Conservation (phyloP, 176 grass and related monocot genomes). For the Oryza rufipogon region DNA sequence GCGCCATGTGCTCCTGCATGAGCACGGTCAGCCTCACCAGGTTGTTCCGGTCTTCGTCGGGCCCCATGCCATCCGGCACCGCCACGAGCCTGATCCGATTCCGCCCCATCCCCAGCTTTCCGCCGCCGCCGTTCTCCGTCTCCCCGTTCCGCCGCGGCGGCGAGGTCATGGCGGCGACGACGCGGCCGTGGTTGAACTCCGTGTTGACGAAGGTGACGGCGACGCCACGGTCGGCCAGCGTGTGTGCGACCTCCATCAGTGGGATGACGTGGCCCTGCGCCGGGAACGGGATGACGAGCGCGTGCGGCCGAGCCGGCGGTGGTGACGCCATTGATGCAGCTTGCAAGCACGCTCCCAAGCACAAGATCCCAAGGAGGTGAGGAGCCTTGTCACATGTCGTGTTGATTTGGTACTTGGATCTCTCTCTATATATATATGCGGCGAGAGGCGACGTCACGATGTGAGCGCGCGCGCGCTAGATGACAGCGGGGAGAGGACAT, state of each 20-base stretch:
- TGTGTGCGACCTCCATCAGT: conserved; percentile 56
- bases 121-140: not conserved
- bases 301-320: not conserved
- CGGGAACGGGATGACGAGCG: conserved; percentile 60
- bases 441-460: no score
- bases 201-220: conserved; percentile 66
- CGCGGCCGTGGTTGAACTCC: conserved; percentile 56
- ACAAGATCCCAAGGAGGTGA: not conserved
- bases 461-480: not conserved
- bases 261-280: conserved; percentile 72
- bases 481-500: not conserved
- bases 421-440: not conserved
- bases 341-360: not conserved
- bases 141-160: no score
- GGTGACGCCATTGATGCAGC: not conserved
- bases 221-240: conserved; percentile 49
- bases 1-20: conserved; percentile 42
- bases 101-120: not conserved
- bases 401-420: no score
- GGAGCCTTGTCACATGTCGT: no score
- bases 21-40: conserved; percentile 20
- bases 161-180: conserved; percentile 35
- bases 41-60: conserved; percentile 45
- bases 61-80: conserved; percentile 53
- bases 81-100: conserved; percentile 35